Conservation (phyloP, 1,284 basidiomycete genomes). For the Moesziomyces sp. region DNA sequence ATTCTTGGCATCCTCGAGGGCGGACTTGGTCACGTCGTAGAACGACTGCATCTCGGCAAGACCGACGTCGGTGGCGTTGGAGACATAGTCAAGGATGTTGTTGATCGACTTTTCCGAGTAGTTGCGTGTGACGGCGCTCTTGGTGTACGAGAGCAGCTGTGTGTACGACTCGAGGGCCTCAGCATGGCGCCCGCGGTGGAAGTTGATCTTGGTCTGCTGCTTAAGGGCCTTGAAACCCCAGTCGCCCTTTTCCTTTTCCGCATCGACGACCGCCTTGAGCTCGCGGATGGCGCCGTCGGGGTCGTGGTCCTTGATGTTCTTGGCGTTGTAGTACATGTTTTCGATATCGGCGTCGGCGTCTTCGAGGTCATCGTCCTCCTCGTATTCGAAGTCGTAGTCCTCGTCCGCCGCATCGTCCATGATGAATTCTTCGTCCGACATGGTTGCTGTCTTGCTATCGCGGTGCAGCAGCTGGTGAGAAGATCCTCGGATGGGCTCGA, state of each 20-base stretch:
- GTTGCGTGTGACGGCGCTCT: slow-evolving; percentile 61
- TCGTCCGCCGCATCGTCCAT: slow-evolving; percentile 67
- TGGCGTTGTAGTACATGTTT: slow-evolving; percentile 98
- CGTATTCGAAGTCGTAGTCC: slow-evolving; percentile 94
- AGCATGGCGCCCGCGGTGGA: slow-evolving; percentile 79
- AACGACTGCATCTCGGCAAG: slow-evolving; percentile 91
- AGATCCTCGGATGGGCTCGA: too few relatives aligned
- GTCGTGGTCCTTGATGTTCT: slow-evolving; percentile 91
- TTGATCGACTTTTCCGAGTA: slow-evolving; percentile 92
- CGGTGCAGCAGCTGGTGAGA: neutral
- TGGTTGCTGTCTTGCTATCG: slow-evolving; percentile 1
- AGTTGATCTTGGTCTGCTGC: slow-evolving; percentile 95
- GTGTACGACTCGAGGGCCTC: slow-evolving; percentile 88
- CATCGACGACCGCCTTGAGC: slow-evolving; percentile 85
- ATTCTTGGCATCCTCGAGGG: slow-evolving; percentile 91
- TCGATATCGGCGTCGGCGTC: slow-evolving; percentile 92
- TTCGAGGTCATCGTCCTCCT: slow-evolving; percentile 74
- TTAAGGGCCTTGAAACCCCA: slow-evolving; percentile 98
- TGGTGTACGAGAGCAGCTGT: slow-evolving; percentile 85
- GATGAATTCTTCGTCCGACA: slow-evolving; percentile 60
- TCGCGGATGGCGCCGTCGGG: slow-evolving; percentile 88
- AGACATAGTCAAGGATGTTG: slow-evolving; percentile 97
- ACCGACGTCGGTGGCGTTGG: slow-evolving; percentile 76
- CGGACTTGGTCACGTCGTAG: slow-evolving; percentile 90
- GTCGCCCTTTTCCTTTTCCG: slow-evolving; percentile 89